Percentiles rank a stretch among this genome's conserved stretches.
These are phyloP conservation scores for Cephalotrichum gorgonifer DNA, from an alignment of 2,329 filamentous ascomycete species.

Conservation along the genomic window DNA sequence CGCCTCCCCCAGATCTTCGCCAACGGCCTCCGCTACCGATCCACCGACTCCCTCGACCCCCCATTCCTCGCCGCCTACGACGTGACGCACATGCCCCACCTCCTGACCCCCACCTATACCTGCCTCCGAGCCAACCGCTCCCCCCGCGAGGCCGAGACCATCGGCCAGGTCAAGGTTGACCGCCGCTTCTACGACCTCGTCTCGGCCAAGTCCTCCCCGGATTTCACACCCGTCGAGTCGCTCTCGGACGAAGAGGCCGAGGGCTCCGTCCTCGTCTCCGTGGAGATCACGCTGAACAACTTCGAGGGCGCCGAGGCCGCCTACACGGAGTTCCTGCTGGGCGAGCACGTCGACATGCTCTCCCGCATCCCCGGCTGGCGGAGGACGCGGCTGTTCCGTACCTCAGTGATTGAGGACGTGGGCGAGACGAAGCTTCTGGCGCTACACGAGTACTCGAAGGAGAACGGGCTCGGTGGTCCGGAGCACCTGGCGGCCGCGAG, in stretches of 20 bases:
- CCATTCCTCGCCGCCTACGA: slow-evolving; percentile 77
- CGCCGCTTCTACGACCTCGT: slow-evolving; percentile 62
- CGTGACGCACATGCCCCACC: slow-evolving; percentile 60
- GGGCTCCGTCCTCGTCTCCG: slow-evolving; percentile 51
- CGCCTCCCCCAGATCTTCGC: slow-evolving; percentile 61
- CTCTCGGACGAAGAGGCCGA: slow-evolving; percentile 47
- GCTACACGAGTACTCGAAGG: slow-evolving; percentile 61
- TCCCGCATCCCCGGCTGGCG: slow-evolving; percentile 70
- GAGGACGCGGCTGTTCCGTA: slow-evolving; percentile 60
- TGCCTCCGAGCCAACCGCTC: slow-evolving; percentile 49
- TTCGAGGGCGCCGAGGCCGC: slow-evolving; percentile 39
- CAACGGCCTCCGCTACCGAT: slow-evolving; percentile 72
- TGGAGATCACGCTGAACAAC: slow-evolving; percentile 45
- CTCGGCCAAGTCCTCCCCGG: slow-evolving; percentile 39
- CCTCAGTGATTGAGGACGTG: slow-evolving; percentile 49
- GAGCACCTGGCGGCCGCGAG: slow-evolving; percentile 53
- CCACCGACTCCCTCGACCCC: slow-evolving; percentile 51
- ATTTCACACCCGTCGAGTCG: slow-evolving; percentile 50
- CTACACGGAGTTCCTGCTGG: slow-evolving; percentile 58
- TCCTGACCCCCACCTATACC: slow-evolving; percentile 62
- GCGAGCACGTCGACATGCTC: slow-evolving; percentile 65
- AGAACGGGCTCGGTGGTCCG: slow-evolving; percentile 55
- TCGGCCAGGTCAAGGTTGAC: slow-evolving; percentile 51
- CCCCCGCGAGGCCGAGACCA: slow-evolving; percentile 40
- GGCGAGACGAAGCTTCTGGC: slow-evolving; percentile 45